A percentile compares a stretch with the other conserved stretches of the same genome.
These are phyloP conservation scores for Tolypocladium endophyticum DNA, from an alignment of 2,329 filamentous ascomycete genomes.

Conservation along the genomic window DNA sequence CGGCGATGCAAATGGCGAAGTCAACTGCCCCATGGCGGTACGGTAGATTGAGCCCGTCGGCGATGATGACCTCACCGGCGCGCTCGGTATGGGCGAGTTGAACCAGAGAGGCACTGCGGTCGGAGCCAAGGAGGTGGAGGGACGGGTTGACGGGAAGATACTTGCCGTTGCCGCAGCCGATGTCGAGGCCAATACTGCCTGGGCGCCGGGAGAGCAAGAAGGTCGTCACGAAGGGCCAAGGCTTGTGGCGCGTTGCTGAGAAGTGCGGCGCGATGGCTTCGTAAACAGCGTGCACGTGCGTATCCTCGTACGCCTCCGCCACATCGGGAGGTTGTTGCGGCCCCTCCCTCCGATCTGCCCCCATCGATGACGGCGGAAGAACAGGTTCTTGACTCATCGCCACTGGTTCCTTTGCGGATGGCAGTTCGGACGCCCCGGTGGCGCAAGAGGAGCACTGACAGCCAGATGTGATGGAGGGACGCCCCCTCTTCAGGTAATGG, in stretches of 20 bases:
- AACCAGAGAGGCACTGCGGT: conserved; percentile 57
- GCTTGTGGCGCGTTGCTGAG: conserved; percentile 68
- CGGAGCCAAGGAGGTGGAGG: conserved; percentile 74
- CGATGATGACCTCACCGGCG: conserved; percentile 61
- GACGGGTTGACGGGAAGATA: conserved; percentile 71
- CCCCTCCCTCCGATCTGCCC: not conserved
- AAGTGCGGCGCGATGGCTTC: conserved; percentile 79
- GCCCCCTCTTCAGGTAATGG: not conserved
- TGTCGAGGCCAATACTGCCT: conserved; percentile 75
- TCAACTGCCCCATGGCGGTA: conserved; percentile 54
- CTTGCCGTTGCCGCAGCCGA: conserved; percentile 96
- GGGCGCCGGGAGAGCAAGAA: conserved; percentile 58
- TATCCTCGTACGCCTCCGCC: conserved; percentile 61
- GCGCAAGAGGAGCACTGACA: not conserved
- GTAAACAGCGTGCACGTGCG: conserved; percentile 88
- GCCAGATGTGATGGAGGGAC: not conserved
- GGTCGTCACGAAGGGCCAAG: conserved; percentile 81
- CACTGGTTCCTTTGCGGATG: too few relatives aligned
- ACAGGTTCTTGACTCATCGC: not conserved
- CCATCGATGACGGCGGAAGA: not conserved
- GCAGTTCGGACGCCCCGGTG: not conserved
- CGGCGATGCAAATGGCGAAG: conserved; percentile 89
- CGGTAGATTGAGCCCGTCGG: conserved; percentile 75
- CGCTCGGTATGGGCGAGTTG: conserved; percentile 31
- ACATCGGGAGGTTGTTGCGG: conserved; percentile 10